phyloP scores from a whole-genome alignment of 169 alveolate species.

The Plasmodium billcollinsi region DNA sequence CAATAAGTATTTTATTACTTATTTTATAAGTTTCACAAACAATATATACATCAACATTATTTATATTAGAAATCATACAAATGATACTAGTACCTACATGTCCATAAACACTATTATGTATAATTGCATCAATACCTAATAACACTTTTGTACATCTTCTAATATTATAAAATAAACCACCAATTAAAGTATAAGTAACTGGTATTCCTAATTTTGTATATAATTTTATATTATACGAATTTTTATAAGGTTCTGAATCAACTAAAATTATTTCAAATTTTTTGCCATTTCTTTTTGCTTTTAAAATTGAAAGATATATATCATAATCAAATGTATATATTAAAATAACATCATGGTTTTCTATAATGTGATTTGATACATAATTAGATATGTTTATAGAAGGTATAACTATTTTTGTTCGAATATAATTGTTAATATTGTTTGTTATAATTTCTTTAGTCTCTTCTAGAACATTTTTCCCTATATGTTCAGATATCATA shows the following conservation, averaged over 20 bases:
- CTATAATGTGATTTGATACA: conserved; percentile 49
- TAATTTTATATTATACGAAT: conserved; percentile 68
- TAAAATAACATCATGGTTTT: conserved; percentile 45
- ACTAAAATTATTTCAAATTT: conserved; percentile 50
- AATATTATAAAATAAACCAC: conserved; percentile 68
- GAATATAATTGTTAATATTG: conserved; percentile 69
- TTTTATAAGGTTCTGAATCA: conserved; percentile 77
- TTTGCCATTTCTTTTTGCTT: conserved; percentile 68
- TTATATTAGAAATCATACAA: conserved; percentile 62
- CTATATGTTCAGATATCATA: conserved; percentile 68
- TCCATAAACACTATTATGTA: conserved; percentile 72
- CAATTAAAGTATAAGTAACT: conserved; percentile 72
- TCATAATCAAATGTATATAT: conserved; percentile 76
- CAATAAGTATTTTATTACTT: conserved; percentile 68
- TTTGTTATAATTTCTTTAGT: conserved; percentile 60
- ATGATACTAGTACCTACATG: conserved; percentile 73
- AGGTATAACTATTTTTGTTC: conserved; percentile 72
- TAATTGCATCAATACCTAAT: conserved; percentile 73
- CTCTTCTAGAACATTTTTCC: conserved; percentile 50
- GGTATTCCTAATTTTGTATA: conserved; percentile 72
- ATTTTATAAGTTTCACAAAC: conserved; percentile 76
- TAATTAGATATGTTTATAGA: conserved; percentile 67
- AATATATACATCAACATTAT: conserved; percentile 52
- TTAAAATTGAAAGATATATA: conserved; percentile 67
- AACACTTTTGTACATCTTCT: conserved; percentile 64